Percentiles rank a stretch among this genome's conserved stretches.
phyloP scores from a whole-genome alignment of 2,329 filamentous ascomycete genomes.

The Fusarium cicatricum region DNA sequence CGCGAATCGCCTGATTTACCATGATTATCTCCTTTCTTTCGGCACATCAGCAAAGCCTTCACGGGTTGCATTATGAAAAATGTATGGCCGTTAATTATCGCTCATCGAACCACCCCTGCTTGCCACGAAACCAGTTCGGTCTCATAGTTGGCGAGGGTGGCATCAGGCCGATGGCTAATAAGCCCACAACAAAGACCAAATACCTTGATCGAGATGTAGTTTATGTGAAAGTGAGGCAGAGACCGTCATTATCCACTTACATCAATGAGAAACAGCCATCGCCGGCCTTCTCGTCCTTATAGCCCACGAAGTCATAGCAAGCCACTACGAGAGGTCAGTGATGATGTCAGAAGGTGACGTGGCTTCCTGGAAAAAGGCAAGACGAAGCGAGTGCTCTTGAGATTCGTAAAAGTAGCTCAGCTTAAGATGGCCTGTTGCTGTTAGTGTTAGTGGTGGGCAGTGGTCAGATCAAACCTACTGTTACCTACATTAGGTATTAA shows the following conservation, averaged over 20 bases:
- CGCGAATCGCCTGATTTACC: constrained; percentile 62
- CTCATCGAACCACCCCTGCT: constrained; percentile 50
- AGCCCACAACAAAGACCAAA: constrained; percentile 43
- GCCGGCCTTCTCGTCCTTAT: constrained; percentile 63
- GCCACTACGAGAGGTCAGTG: constrained; percentile 51
- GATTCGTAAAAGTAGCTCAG: constrained; percentile 73
- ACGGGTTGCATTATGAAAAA: too few species aligned
- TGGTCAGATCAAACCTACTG: neutral
- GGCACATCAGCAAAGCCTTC: constrained; percentile 1
- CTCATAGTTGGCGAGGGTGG: constrained; percentile 51
- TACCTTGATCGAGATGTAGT: constrained; percentile 15
- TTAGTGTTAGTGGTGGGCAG: neutral
- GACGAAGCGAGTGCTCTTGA: constrained; percentile 62
- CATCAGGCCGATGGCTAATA: constrained; percentile 34
- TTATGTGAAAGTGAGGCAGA: neutral
- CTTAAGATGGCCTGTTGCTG: constrained; percentile 57
- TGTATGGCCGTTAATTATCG: constrained; percentile 13
- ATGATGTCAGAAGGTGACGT: constrained; percentile 29
- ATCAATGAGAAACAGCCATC: constrained; percentile 61
- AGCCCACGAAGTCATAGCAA: constrained; percentile 62
- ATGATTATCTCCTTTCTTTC: constrained; percentile 60
- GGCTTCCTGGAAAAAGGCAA: constrained; percentile 72
- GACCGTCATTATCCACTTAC: constrained; percentile 11
- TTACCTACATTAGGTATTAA: constrained; percentile 33
- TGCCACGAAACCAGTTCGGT: constrained; percentile 44